Evolutionary conservation across 2,329 filamentous ascomycete species (phyloP).

Genomic region (Thielaviopsis euricoi): DNA sequence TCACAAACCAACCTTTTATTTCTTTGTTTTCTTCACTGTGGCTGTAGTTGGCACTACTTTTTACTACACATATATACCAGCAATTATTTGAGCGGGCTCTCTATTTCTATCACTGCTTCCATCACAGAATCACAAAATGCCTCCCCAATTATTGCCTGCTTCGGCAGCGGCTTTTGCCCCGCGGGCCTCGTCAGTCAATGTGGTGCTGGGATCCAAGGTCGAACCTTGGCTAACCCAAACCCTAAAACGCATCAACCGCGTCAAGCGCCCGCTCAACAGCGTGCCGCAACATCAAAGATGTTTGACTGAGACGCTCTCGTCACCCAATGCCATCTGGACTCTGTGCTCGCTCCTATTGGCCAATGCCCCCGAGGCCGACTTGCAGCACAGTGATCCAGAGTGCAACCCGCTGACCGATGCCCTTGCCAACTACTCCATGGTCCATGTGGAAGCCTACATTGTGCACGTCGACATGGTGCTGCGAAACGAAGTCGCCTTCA

Average conservation of each 20-base stretch:
- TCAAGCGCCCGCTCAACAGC: slow-evolving; percentile 95
- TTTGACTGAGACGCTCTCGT: slow-evolving; percentile 85
- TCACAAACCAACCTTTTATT: too few relatives aligned
- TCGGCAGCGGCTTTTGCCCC: slow-evolving; percentile 95
- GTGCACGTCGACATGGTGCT: slow-evolving; percentile 99
- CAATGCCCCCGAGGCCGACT: slow-evolving; percentile 72
- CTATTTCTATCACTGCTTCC: too few relatives aligned
- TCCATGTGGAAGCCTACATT: slow-evolving; percentile 92
- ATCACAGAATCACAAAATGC: too few relatives aligned
- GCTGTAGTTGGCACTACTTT: too few relatives aligned
- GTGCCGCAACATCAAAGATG: slow-evolving; percentile 90
- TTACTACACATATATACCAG: too few relatives aligned
- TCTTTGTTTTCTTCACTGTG: too few relatives aligned
- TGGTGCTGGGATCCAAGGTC: slow-evolving; percentile 80
- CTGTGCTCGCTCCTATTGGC: slow-evolving; percentile 83
- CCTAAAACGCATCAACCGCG: slow-evolving; percentile 87
- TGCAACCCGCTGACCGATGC: slow-evolving; percentile 66
- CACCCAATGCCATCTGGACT: slow-evolving; percentile 82
- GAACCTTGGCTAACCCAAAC: slow-evolving; percentile 96
- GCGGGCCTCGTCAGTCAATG: slow-evolving; percentile 74
- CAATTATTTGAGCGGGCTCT: background rate
- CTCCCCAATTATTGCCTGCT: slow-evolving; percentile 80
- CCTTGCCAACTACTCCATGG: slow-evolving; percentile 79
- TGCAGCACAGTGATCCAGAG: slow-evolving; percentile 32
- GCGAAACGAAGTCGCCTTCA: slow-evolving; percentile 94